Evolutionary conservation across 106 monocot genomes (phyloP).

Genomic region (Cymbidium sinense): DNA sequence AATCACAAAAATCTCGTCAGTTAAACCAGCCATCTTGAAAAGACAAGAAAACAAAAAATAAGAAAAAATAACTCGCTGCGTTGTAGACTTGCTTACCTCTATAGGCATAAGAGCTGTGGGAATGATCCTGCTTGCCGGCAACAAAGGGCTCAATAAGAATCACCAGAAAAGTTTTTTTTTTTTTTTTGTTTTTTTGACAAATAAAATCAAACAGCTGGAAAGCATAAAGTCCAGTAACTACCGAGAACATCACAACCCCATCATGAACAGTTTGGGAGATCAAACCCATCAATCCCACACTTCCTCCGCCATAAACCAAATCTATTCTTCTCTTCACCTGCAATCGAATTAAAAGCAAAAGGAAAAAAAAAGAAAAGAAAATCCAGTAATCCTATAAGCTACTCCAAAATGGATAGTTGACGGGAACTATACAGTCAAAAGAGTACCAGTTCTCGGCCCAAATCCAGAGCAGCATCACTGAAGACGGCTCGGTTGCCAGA

Average conservation of each 20-base stretch:
- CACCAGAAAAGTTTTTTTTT: neutral
- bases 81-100: neutral
- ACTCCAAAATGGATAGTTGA: too few species aligned
- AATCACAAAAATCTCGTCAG: neutral
- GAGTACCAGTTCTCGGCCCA: constrained; percentile 58
- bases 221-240: constrained; percentile 9
- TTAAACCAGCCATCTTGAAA: neutral
- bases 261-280: constrained; percentile 67
- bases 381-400: too few species aligned
- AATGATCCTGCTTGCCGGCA: constrained; percentile 7
- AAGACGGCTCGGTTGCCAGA: constrained; percentile 53
- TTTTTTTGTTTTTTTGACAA: too few species aligned
- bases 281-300: constrained; percentile 83
- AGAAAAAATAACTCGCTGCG: neutral
- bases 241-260: constrained; percentile 89
- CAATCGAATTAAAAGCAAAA: neutral
- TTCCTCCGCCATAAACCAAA: constrained; percentile 89
- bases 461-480: constrained; percentile 62
- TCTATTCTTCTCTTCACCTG: constrained; percentile 72
- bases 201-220: constrained; percentile 4
- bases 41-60: neutral
- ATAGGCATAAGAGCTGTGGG: constrained; percentile 8
- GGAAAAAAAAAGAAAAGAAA: neutral
- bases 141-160: neutral
- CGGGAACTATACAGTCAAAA: neutral